Base-by-base conservation (phyloP, 1,284 basidiomycete genomes). In the Ganoderma sinense region DNA sequence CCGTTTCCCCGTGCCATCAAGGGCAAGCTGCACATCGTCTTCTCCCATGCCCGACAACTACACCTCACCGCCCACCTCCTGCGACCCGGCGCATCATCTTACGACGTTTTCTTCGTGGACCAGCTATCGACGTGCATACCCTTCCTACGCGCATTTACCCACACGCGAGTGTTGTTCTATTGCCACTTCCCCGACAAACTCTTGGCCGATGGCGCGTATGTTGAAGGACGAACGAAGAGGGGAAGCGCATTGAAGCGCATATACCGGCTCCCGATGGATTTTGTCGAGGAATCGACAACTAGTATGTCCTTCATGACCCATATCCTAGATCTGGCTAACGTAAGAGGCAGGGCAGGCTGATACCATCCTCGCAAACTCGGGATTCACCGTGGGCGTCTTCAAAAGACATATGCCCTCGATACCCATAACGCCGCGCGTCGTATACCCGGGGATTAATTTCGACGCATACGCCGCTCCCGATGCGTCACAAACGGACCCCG, bases 181-280 rank as follows among this genome's bases (percentile, higher is more conserved):
- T 98, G 97, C 76, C 97, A 99, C 80, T 99, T 99, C 77, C 97
- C 98, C 0, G 97, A 98, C 82, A 96, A 97, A 79, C 84, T 98
- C 0, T 86, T 98, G n/a, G 87, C 95, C 63, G 85, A 90, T 79
- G 95, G 94, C 1, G 89, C 88, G 26, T 94, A 92, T 73, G 86
- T 91, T 2, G 90, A 92, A 65, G 91, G 79, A 14, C 76, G 75
- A 26, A 73, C 80, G 41, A 77, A 77, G 76, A 85, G 78, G 14
- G 81, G 81, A 0, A 80, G 87, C 4, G 43, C 91, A 7, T 72
- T 96, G 68, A 95, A 96, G 80, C 80, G 85, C 48, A 60, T 94
- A 7, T 99, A 99, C 79, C 87, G 97, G 0, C 83, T 90, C 66
- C 97, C 97, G 0, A 94, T 99, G 84, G 96, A 99, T 78, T 90